Evolutionary conservation across 225 moss, liverwort and hornwort species (phyloP).

Genomic region (Physcomitrellopsis africana): DNA sequence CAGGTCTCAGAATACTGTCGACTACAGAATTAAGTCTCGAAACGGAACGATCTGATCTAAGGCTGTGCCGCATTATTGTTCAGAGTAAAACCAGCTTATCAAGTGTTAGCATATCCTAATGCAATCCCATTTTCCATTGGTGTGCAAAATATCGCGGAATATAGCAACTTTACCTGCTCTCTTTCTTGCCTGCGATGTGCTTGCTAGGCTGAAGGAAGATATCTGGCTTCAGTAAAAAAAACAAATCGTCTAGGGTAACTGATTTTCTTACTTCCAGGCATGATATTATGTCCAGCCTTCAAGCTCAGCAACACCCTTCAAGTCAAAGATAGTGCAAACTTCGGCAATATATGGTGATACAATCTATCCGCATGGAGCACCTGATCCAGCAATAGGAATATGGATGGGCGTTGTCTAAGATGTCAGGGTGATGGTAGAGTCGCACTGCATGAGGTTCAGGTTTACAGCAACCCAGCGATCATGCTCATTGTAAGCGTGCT

Average conservation of each 20-base stretch:
- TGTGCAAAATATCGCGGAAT: not conserved
- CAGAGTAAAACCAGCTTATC: not conserved
- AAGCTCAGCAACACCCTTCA: not conserved
- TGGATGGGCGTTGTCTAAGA: too few species aligned
- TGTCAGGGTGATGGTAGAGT: too few species aligned
- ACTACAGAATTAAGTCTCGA: conserved; percentile 2
- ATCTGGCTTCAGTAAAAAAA: too few species aligned
- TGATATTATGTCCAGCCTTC: not conserved
- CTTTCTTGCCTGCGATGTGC: too few species aligned
- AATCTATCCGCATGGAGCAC: too few species aligned
- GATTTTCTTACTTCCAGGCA: not conserved
- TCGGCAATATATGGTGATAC: too few species aligned
- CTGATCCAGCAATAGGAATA: too few species aligned
- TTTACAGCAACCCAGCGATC: too few species aligned
- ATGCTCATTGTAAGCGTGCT: too few species aligned
- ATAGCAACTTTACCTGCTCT: too few species aligned
- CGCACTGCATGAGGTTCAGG: too few species aligned
- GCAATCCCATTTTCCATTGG: not conserved
- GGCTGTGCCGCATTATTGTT: not conserved
- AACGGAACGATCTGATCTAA: not conserved
- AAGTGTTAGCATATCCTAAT: not conserved
- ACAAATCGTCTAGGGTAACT: not conserved
- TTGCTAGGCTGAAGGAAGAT: conserved; percentile 10
- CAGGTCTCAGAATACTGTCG: not conserved
- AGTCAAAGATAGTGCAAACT: not conserved